Conservation (phyloP, 202 grass and related monocot species). For the Musa balbisiana region DNA sequence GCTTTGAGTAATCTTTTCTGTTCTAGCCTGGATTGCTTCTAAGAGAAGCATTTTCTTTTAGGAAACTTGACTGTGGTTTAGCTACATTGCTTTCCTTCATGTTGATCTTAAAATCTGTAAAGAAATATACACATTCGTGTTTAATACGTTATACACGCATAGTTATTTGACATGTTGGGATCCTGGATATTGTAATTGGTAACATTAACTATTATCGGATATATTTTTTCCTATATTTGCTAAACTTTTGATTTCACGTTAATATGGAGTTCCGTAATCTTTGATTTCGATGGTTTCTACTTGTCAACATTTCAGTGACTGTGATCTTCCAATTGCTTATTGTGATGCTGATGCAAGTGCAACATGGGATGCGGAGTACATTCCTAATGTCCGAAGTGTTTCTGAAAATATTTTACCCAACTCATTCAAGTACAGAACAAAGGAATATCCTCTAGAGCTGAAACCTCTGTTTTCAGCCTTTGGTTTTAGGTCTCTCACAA, state of each 20-base stretch:
- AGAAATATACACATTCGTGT: too few species aligned
- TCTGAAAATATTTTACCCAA: slow-evolving; percentile 33
- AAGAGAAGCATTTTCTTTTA: too few species aligned
- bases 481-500: slow-evolving; percentile 47
- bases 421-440: slow-evolving; percentile 33
- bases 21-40: too few species aligned
- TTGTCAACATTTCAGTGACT: slow-evolving; percentile 41
- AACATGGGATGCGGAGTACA: slow-evolving; percentile 18
- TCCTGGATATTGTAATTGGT: too few species aligned
- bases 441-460: slow-evolving; percentile 75
- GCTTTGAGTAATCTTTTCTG: too few species aligned
- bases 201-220: too few species aligned
- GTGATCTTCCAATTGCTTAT: slow-evolving; percentile 55
- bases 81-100: too few species aligned
- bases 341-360: slow-evolving; percentile 71
- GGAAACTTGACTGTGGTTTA: too few species aligned
- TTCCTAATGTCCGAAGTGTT: slow-evolving; percentile 28
- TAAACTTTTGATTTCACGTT: neutral
- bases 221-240: too few species aligned
- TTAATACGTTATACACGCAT: too few species aligned
- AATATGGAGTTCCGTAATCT: neutral
- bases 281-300: neutral
- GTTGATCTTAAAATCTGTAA: too few species aligned
- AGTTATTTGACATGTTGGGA: too few species aligned
- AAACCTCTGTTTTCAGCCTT: slow-evolving; percentile 86